phyloP scores from a whole-genome alignment of 2,329 filamentous ascomycete genomes.

The Fusarium haematococcum region DNA sequence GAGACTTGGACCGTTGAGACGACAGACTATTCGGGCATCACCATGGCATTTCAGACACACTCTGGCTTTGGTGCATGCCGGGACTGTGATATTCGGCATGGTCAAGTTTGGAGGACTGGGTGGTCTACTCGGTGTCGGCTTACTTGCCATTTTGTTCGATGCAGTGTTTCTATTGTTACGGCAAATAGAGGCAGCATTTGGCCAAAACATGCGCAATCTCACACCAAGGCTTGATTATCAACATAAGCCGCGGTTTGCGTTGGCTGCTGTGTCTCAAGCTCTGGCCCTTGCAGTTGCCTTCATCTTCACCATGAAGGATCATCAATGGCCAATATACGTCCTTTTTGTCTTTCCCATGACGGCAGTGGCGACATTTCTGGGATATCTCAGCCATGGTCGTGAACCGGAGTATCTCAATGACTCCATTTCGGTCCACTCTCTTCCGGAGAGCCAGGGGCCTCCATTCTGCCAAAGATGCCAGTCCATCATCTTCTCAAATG shows the following conservation, averaged over 20 bases:
- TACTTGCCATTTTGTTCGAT: neutral
- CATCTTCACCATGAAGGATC: neutral
- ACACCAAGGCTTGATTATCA: neutral
- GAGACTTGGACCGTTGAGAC: neutral
- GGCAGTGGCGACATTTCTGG: neutral
- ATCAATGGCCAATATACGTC: neutral
- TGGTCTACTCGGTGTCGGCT: neutral
- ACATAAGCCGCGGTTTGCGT: neutral
- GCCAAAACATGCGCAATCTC: neutral
- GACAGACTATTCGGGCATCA: neutral
- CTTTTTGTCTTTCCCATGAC: neutral
- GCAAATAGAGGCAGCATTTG: neutral
- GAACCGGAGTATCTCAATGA: neutral
- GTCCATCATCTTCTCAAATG: neutral
- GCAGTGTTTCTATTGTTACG: neutral
- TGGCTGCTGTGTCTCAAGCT: neutral
- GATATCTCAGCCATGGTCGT: neutral
- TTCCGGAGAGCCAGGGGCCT: neutral
- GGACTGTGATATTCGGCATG: neutral
- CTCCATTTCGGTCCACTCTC: neutral
- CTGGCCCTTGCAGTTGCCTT: neutral
- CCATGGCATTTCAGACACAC: neutral
- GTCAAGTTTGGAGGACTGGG: neutral
- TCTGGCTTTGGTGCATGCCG: neutral
- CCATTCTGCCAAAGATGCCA: neutral